Evolutionary conservation across 2,329 filamentous ascomycete genomes (phyloP).

Genomic region (Microsporum ferrugineum): DNA sequence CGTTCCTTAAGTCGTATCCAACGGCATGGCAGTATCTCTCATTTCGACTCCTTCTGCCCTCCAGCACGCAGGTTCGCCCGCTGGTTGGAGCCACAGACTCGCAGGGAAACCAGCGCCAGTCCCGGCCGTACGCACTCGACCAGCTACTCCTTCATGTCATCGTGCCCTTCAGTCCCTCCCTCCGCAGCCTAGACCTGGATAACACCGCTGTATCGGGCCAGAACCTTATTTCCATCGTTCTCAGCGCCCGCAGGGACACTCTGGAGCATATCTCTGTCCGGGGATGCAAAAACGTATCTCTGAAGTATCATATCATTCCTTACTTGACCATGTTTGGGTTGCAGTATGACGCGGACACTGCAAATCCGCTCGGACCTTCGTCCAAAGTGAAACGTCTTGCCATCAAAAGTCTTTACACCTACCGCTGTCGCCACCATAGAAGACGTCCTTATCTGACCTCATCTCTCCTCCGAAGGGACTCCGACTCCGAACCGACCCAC

Average conservation of each 20-base stretch:
- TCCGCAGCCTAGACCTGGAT: conserved; percentile 48
- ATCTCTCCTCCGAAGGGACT: conserved; percentile 45
- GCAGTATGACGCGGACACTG: conserved; percentile 36
- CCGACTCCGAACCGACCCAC: conserved; percentile 50
- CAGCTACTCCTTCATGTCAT: conserved; percentile 46
- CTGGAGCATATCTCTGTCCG: conserved; percentile 50
- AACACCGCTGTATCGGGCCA: conserved; percentile 50
- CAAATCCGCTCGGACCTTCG: conserved; percentile 26
- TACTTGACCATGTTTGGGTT: conserved; percentile 42
- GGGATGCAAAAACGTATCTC: conserved; percentile 53
- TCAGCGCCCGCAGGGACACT: conserved; percentile 43
- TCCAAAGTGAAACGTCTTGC: conserved; percentile 34
- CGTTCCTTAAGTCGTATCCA: conserved; percentile 45
- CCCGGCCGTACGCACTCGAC: conserved; percentile 48
- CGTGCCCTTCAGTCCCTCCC: conserved; percentile 44
- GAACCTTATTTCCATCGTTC: conserved; percentile 44
- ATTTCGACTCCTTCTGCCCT: conserved; percentile 41
- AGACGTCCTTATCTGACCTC: conserved; percentile 48
- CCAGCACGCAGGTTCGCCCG: conserved; percentile 27
- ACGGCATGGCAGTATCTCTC: conserved; percentile 51
- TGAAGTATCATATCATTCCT: conserved; percentile 53
- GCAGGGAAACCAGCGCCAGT: conserved; percentile 35
- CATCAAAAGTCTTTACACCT: conserved; percentile 50
- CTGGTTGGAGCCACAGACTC: conserved; percentile 24
- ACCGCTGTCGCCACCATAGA: conserved; percentile 51